Base-by-base conservation (phyloP, 352 stramenopile genomes). In the Phytophthora palmivora region DNA sequence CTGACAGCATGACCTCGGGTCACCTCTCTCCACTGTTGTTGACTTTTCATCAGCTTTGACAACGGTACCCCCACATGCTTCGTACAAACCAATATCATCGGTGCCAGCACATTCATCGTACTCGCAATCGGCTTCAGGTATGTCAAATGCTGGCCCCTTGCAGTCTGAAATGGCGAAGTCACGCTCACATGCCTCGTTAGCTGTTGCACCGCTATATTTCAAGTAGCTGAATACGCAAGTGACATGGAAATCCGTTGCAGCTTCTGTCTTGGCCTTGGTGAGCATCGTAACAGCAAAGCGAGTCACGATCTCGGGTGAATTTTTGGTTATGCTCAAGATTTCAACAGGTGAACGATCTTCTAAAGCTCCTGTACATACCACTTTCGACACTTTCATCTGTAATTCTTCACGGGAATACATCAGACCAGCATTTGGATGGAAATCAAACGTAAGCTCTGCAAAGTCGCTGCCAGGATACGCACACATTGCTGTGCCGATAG, bases 401-500 rank as follows among this genome's bases (percentile, higher is more conserved):
- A 86, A 48, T 15, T 71, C 61, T 14, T 76, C 63, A 21, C 59
- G 67, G 16, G 56, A 70, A 32, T 79, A 79, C 37, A 63, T 41
- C 10, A 89, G 56, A 10, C 77, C 79, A 8, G 60, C 62, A 41
- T 80, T 79, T 4, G 78, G 73, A 39, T 84, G 66, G 55, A 79
- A 90, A 39, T 87, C 67, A 34, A 90, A 90, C 45, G 79, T 88
- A 12, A 90, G 56, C 60, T 88, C 75, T 4, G 76, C 79, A 58
- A 90, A 90, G 49, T 90, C 78, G 22, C 78, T 90, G 19, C 77
- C 56, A n/a, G 66, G 63, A 55, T 87, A 84, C 45, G 77, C 73
- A 54, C 81, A 90, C 32, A 89, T 74, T 7, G 55, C 42, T 19
- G 45, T 50, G 2, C 43, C 28, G 38, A 81, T 67, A 18, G 72